A percentile compares a stretch with the other conserved stretches of the same genome.
phyloP scores from a whole-genome alignment of 805 yeast genomes.

The Nakazawaea populi region DNA sequence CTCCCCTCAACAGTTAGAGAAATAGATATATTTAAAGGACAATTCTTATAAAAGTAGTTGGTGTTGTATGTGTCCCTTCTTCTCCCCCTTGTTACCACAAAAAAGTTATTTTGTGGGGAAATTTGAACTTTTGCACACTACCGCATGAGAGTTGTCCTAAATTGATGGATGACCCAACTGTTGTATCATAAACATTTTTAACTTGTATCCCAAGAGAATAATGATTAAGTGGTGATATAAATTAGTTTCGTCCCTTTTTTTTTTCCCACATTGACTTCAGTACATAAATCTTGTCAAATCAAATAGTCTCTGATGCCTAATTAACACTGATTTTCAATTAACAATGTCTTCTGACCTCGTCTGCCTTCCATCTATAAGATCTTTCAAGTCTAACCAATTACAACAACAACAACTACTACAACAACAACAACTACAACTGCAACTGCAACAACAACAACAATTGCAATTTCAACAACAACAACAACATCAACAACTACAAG shows the following conservation, averaged over 20 bases:
- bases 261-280: too few relatives aligned
- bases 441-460: neutral
- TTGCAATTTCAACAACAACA: neutral
- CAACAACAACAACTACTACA: neutral
- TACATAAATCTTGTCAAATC: too few relatives aligned
- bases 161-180: neutral
- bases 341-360: neutral
- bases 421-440: too few relatives aligned
- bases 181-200: neutral
- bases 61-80: neutral
- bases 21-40: neutral
- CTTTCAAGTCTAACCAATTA: neutral
- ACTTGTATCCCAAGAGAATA: too few relatives aligned
- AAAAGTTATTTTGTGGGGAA: slow-evolving; percentile 1
- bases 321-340: neutral
- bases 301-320: neutral
- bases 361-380: slow-evolving; percentile 1
- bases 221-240: too few relatives aligned
- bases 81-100: neutral
- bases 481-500: neutral
- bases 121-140: neutral
- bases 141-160: neutral
- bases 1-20: neutral
- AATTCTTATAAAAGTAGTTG: neutral
- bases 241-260: too few relatives aligned